A percentile compares a stretch with the other conserved stretches of the same genome.
phyloP scores from a whole-genome alignment of 108 stramenopile species.

The Nannochloropsis salina region DNA sequence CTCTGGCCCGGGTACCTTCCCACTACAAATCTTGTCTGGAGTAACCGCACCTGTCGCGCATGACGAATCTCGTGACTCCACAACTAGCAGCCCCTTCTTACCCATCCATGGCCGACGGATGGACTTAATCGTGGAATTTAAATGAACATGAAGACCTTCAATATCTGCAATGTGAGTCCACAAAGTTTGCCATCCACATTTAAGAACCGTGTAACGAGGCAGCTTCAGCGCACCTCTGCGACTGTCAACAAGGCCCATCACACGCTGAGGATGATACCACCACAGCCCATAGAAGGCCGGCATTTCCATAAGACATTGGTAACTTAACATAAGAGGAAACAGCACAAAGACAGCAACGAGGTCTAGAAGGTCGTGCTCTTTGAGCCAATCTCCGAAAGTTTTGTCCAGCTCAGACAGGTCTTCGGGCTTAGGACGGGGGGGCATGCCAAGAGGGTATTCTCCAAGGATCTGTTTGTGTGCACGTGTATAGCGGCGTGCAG shows the following conservation, averaged over 20 bases:
- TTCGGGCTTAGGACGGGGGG: background rate
- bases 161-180: background rate
- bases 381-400: background rate
- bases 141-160: background rate
- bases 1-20: too few relatives aligned
- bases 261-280: background rate
- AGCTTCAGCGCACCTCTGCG: background rate
- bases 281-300: background rate
- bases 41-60: too few relatives aligned
- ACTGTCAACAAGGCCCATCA: background rate
- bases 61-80: background rate
- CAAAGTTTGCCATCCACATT: conserved; percentile 5
- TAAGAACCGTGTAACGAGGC: background rate
- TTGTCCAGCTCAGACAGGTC: background rate
- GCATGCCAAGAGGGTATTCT: conserved; percentile 12
- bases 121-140: background rate
- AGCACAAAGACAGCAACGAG: conserved; percentile 13
- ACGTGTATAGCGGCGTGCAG: background rate
- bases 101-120: background rate
- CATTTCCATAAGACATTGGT: background rate
- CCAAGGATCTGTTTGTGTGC: background rate
- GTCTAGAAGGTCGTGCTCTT: background rate
- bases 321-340: background rate
- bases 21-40: too few relatives aligned
- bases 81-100: background rate